Base-by-base conservation (phyloP, 2,329 filamentous ascomycete species). In the Colletotrichum sp. region DNA sequence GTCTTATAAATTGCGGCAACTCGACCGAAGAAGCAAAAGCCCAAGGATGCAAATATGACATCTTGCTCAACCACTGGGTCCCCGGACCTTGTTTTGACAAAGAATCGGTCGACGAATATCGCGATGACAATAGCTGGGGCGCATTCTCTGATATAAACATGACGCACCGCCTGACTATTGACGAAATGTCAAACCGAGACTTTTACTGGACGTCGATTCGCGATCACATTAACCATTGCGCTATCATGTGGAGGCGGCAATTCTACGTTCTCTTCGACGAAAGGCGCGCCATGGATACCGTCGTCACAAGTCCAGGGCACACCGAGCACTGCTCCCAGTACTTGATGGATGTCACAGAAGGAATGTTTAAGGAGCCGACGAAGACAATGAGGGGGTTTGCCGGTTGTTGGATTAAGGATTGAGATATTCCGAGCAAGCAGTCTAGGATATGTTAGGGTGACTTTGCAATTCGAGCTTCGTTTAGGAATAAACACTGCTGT, bases 291-390 rank as follows among this genome's bases (percentile, higher is more conserved):
- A 63, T 80, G 24, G 80, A 82, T 39, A 78, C 79, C 3, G 68
- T 80, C 21, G 74, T 80, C 13, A 74, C 78, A 4, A 79, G 76
- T 32, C 77, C 77, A 10, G 79, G 77, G 6, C 80, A 82, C 52
- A 81, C 80, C 2, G 79, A 81, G 43, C 80, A 82, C 71, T 81
- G 80, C 69, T 78, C 80, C 3, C 78, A 80, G 72, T 81, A 79
- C 64, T 76, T 82, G 10, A 76, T 81, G 52, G 80, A 81, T 55
- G 77, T 70, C 16, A 39, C 70, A n/a, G 79, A 81, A 3, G 61
- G 43, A 15, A 77, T 75, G 32, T 76, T 67, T 36, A 78, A 48
- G 7, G 76, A 74, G 30, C 74, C 76, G 43, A 80, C 76, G 0
- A 80, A 73, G 65, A 79, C 67, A 8, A 68, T 72, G 64, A 59